Conservation (phyloP, 495 filamentous ascomycete genomes). For the Podospora pseudopauciseta region DNA sequence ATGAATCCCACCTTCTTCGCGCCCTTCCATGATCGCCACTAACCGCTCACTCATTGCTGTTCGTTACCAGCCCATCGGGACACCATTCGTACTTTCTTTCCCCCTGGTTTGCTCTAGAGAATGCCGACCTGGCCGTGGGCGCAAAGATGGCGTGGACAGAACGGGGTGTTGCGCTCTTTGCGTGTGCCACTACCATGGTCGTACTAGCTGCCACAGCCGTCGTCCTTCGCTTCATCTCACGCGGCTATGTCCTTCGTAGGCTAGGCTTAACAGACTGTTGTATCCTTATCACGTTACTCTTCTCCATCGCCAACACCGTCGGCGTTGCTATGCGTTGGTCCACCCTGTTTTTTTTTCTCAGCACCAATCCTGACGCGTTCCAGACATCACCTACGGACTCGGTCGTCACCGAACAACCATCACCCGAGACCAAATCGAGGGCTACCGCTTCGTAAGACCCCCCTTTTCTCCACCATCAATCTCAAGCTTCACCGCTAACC, state of each 20-base stretch:
- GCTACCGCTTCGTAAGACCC: too few species aligned
- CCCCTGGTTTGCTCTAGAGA: neutral
- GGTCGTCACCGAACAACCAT: too few species aligned
- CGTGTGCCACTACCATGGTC: neutral
- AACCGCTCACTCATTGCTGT: neutral
- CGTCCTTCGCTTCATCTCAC: neutral
- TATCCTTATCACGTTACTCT: neutral
- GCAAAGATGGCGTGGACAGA: neutral
- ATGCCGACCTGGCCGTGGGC: neutral
- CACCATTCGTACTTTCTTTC: neutral
- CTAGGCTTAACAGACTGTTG: neutral
- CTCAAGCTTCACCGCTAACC: neutral
- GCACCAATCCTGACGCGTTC: neutral
- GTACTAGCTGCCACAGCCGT: neutral
- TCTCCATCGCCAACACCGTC: slow-evolving; percentile 6
- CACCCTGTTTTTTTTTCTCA: too few species aligned
- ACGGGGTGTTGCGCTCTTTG: neutral
- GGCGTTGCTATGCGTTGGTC: slow-evolving; percentile 5
- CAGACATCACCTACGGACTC: neutral
- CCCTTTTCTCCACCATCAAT: neutral
- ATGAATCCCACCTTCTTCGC: neutral
- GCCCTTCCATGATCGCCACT: neutral
- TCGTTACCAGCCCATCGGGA: neutral
- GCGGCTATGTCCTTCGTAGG: neutral
- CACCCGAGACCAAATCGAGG: too few species aligned